Evolutionary conservation across 148 eudicot species (phyloP), one percentile per base, ranked within the genome.

Genomic region (Gaultheria prostrata): DNA sequence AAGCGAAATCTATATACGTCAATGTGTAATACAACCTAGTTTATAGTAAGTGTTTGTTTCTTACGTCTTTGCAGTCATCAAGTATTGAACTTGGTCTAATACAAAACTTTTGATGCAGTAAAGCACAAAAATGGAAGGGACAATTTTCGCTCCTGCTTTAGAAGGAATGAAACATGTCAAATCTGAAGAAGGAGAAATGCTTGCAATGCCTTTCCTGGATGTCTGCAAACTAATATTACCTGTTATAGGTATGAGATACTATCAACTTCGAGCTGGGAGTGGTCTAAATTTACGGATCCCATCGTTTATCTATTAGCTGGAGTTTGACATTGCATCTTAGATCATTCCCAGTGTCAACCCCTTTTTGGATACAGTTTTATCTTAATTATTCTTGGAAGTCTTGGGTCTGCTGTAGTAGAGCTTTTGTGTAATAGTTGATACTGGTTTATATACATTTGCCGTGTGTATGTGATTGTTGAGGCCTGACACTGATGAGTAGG

Each of bases 141-240:
- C 90, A 33, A 89, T 90, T 73, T 92, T 94, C 57, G 78, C 87
- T 82, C 93, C 89, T 33, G 98, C 96, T 24, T 39, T 92, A 65
- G 96, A 92, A 73, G 94, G 90, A 83, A 84, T 92, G 88, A 91
- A 93, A 78, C 87, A 87, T 85, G 89, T 93, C 39, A 94, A 89
- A 83, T 88, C 95, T 48, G 93, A 94, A 86, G 89, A 91, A 76
- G 96, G 96, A 81, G 83, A 76, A 69, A 92, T 92, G 85, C 92
- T 89, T 51, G 85, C 96, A 11, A 93, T 86, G 88, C 92, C 94
- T 79, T 94, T 94, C 84, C 84, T 94, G 86, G 96, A 94, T 57
- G 92, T 91, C 59, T 94, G 98, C 96, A 93, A 90, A 87, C 90
- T 80, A 32, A 85, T 94, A 46, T 85, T 94, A 83, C 98, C 98